Base-by-base conservation (phyloP, 805 yeast genomes). In the Ogataea methylovora region DNA sequence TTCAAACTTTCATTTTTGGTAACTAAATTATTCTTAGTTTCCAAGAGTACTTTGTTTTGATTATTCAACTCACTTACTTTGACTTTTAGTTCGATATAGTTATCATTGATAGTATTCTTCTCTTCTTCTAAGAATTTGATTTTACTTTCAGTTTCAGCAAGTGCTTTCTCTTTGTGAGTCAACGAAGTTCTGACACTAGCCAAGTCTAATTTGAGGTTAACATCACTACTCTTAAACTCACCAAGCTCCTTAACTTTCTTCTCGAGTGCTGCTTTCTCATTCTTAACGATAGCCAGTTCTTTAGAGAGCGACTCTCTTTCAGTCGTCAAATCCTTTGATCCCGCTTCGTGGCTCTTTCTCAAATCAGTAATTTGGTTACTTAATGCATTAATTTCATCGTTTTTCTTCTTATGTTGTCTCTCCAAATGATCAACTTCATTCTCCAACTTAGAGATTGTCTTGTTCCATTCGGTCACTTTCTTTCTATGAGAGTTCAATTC, bases 171-270 rank as follows among this genome's bases (percentile, higher is more conserved):
- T 36, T 71, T 73, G 36, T 67, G 68, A 1, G 58, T 48, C 4
- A 73, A 43, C 4, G 73, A 61, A 0, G 72, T 49, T 35, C 65
- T 65, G 18, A 67, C 48, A 4, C 73, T 62, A 1, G 71, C 67
- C 19, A 73, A 49, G 39, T 73, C 78, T 18, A 70, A 48, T 43
- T 72, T 73, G 33, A 66, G 48, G 5, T 73, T 60, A 6, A 69
- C 58, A 22, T 68, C 76, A 20, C 55, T 55, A 32, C 60, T 49
- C 20, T 43, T 48, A n/a, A 65, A 51, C 14, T 60, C 65, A 14
- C 50, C 54, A n/a, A 67, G 48, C n/a, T 69, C 73, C 6, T 53
- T 54, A 9, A 46, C 36, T 30, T 48, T 58, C 33, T 30, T 42
- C 35, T 40, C 41, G 20, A 49, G 24, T 1, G 29, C 23, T 11